Evolutionary conservation across 2,329 filamentous ascomycete species (phyloP).

Genomic region (Neocucurbitaria cava): DNA sequence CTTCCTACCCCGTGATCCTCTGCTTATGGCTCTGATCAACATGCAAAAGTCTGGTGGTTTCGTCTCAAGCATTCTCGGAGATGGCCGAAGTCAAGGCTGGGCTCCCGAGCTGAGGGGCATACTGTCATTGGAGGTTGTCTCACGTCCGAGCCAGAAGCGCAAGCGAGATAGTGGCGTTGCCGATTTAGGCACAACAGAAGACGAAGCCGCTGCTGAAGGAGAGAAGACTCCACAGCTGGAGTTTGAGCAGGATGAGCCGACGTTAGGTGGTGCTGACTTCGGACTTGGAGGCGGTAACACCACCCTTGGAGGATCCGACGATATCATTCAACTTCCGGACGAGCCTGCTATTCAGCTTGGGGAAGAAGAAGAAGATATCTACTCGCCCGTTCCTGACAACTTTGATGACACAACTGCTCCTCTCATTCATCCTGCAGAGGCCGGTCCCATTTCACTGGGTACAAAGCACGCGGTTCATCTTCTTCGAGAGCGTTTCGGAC

Average conservation of each 20-base stretch:
- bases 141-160: conserved; percentile 82
- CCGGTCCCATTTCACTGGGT: conserved; percentile 84
- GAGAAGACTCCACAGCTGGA: conserved; percentile 74
- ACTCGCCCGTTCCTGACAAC: conserved; percentile 55
- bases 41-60: conserved; percentile 93
- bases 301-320: conserved; percentile 32
- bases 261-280: conserved; percentile 51
- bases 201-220: conserved; percentile 56
- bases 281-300: conserved; percentile 51
- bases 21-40: conserved; percentile 85
- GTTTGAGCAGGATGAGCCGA: conserved; percentile 58
- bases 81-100: conserved; percentile 79
- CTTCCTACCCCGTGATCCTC: conserved; percentile 86
- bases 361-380: conserved; percentile 48
- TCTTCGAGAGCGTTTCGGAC: conserved; percentile 84
- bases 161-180: conserved; percentile 90
- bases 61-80: conserved; percentile 83
- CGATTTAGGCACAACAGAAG: conserved; percentile 74
- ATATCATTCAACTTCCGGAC: conserved; percentile 40
- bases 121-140: conserved; percentile 83
- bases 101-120: conserved; percentile 92
- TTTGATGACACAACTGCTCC: conserved; percentile 83
- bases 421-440: conserved; percentile 80
- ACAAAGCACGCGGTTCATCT: conserved; percentile 97
- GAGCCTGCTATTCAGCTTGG: conserved; percentile 33